Conservation (phyloP, 768 basidiomycete species). For the Paxillus rubicundulus region DNA sequence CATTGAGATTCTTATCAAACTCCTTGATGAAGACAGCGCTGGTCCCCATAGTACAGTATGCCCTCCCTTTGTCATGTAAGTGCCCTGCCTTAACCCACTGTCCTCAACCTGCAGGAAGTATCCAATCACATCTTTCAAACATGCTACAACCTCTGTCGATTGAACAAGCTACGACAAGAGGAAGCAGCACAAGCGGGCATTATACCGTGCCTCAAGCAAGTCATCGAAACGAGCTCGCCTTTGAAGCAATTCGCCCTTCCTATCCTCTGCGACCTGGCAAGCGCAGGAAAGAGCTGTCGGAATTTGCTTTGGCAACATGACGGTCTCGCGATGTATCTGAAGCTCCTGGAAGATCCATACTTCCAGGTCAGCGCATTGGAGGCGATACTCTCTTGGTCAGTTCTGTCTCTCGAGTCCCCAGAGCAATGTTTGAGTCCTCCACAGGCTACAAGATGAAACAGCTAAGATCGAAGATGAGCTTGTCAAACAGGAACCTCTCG, state of each 20-base stretch:
- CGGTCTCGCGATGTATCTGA: slow-evolving; percentile 78
- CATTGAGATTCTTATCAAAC: slow-evolving; percentile 83
- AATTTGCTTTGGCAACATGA: slow-evolving; percentile 91
- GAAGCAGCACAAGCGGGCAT: slow-evolving; percentile 96
- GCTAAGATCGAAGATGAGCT: slow-evolving; percentile 90
- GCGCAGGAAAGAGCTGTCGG: slow-evolving; percentile 90
- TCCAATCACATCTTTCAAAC: slow-evolving; percentile 97
- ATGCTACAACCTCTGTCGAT: slow-evolving; percentile 91
- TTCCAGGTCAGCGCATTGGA: slow-evolving; percentile 93
- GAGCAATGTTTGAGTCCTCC: slow-evolving; percentile 1
- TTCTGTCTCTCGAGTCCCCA: neutral
- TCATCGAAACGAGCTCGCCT: slow-evolving; percentile 86
- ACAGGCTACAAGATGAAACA: slow-evolving; percentile 93
- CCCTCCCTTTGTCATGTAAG: slow-evolving; percentile 6
- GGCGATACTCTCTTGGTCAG: slow-evolving; percentile 84
- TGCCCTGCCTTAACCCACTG: neutral
- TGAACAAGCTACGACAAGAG: slow-evolving; percentile 94
- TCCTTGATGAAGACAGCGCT: slow-evolving; percentile 77
- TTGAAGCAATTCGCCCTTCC: slow-evolving; percentile 97
- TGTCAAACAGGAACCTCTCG: slow-evolving; percentile 59
- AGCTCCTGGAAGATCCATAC: slow-evolving; percentile 78
- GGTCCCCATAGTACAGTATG: slow-evolving; percentile 80
- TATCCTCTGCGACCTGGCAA: slow-evolving; percentile 93
- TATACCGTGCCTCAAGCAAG: slow-evolving; percentile 85
- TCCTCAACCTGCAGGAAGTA: slow-evolving; percentile 66